Evolutionary conservation across 2,329 filamentous ascomycete species (phyloP).

Genomic region (Aspergillus alliaceus): DNA sequence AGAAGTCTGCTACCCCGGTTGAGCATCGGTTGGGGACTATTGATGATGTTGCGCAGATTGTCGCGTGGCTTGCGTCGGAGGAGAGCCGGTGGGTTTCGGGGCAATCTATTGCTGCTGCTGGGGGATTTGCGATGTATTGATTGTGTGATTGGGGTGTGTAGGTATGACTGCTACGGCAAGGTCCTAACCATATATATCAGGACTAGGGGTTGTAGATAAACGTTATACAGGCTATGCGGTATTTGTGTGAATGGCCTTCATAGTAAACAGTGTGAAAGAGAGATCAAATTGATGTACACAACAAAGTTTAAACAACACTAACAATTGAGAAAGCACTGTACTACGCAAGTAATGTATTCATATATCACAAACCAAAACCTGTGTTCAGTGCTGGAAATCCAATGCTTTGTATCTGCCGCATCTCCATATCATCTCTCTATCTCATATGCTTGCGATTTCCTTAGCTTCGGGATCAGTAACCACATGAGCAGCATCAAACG

Average conservation of each 20-base stretch:
- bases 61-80: constrained; percentile 1
- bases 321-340: neutral
- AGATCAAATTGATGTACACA: neutral
- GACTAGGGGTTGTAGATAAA: neutral
- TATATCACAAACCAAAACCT: too few relatives aligned
- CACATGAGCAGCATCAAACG: constrained; percentile 1
- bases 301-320: neutral
- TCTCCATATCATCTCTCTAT: too few relatives aligned
- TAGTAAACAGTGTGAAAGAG: neutral
- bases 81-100: constrained; percentile 5
- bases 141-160: neutral
- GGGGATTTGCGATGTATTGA: neutral
- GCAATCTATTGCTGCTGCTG: neutral
- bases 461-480: neutral
- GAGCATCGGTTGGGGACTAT: neutral
- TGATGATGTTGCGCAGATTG: constrained; percentile 1
- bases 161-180: too few relatives aligned
- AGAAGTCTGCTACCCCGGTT: constrained; percentile 38
- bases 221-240: neutral
- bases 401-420: neutral
- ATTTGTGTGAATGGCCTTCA: neutral
- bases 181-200: too few relatives aligned
- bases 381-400: too few relatives aligned
- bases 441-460: neutral
- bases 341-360: too few relatives aligned